Conservation (phyloP, 1,139 yeast genomes). For the Candida sanyaensis region DNA sequence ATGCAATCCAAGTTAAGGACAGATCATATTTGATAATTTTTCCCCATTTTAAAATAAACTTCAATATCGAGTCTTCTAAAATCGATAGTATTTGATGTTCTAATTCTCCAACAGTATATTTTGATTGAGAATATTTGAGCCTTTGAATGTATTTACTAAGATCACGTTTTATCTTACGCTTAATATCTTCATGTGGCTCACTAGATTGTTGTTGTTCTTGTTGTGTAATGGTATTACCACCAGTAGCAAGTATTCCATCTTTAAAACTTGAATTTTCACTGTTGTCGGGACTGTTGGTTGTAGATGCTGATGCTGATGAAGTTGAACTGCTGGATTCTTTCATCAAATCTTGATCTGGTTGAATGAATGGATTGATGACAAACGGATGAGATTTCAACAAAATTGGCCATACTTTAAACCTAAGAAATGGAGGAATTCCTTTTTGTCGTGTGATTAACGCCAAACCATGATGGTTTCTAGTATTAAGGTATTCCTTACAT, state of each 20-base stretch:
- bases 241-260: constrained; percentile 2
- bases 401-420: constrained; percentile 85
- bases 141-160: constrained; percentile 54
- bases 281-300: constrained; percentile 3
- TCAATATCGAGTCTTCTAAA: constrained; percentile 61
- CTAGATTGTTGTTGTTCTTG: constrained; percentile 7
- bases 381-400: constrained; percentile 81
- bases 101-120: constrained; percentile 26
- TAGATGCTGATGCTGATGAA: constrained; percentile 2
- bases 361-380: constrained; percentile 71
- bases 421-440: constrained; percentile 82
- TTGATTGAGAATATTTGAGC: constrained; percentile 22
- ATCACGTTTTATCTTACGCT: constrained; percentile 47
- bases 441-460: constrained; percentile 80
- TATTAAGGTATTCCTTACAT: constrained; percentile 44
- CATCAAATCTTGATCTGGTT: constrained; percentile 47
- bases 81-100: constrained; percentile 58
- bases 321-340: constrained; percentile 12
- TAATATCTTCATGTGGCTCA: constrained; percentile 27
- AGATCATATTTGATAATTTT: constrained; percentile 73
- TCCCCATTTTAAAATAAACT: constrained; percentile 80
- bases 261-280: constrained; percentile 12
- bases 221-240: constrained; percentile 5
- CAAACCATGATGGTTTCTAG: constrained; percentile 62
- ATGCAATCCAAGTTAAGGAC: constrained; percentile 84